A percentile compares a stretch with the other conserved stretches of the same genome.
phyloP scores from a whole-genome alignment of 805 yeast species.

The Priceomyces carsonii region DNA sequence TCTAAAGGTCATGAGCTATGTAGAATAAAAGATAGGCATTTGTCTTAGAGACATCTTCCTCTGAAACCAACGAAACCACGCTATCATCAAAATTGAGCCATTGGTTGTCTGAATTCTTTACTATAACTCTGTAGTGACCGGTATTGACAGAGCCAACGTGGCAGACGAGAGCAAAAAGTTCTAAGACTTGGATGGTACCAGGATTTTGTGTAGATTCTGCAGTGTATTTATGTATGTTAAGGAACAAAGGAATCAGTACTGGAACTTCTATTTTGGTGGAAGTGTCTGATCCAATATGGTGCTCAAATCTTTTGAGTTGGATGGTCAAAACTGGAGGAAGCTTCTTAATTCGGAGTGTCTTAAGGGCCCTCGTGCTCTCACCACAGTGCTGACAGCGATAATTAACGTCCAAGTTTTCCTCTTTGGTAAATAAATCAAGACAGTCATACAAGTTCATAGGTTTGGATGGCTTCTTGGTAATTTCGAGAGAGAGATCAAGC shows the following conservation, averaged over 20 bases:
- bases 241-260: conserved; percentile 68
- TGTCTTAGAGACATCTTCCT: conserved; percentile 63
- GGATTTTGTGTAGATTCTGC: conserved; percentile 50
- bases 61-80: conserved; percentile 64
- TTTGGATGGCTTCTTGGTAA: conserved; percentile 36
- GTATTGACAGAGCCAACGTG: conserved; percentile 94
- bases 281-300: conserved; percentile 44
- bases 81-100: conserved; percentile 96
- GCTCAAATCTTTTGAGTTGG: conserved; percentile 82
- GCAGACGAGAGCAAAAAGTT: conserved; percentile 76
- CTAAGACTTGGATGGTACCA: conserved; percentile 1
- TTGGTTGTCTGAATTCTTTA: conserved; percentile 67
- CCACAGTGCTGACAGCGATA: conserved; percentile 72
- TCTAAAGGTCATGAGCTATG: conserved; percentile 47
- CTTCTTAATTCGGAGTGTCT: conserved; percentile 65
- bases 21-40: conserved; percentile 83
- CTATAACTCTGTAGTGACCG: conserved; percentile 87
- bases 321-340: conserved; percentile 79
- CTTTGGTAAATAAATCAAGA: conserved; percentile 71
- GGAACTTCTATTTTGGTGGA: conserved; percentile 75
- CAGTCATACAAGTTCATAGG: conserved; percentile 55
- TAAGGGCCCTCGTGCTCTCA: conserved; percentile 60
- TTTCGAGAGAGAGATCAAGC: conserved; percentile 84
- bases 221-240: conserved; percentile 69
- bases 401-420: conserved; percentile 73